phyloP scores from a whole-genome alignment of 148 eudicot species.

The Camellia japonica region DNA sequence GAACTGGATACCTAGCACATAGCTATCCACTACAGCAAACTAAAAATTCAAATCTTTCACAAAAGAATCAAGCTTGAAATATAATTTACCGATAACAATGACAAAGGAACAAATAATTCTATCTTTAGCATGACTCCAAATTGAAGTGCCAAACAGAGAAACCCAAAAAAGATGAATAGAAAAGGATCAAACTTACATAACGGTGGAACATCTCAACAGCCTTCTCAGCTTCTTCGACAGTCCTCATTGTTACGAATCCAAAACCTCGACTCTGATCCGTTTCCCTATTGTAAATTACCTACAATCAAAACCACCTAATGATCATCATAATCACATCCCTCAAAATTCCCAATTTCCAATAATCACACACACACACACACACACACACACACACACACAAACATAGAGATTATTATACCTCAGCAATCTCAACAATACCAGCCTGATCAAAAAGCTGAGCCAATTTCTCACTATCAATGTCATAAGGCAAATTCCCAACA shows the following conservation, averaged over 20 bases:
- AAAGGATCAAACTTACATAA: slow-evolving; percentile 43
- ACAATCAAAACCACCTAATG: slow-evolving; percentile 14
- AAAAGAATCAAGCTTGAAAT: not conserved
- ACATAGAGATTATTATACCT: slow-evolving; percentile 22
- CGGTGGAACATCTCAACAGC: slow-evolving; percentile 75
- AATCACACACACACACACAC: not conserved
- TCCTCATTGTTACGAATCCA: slow-evolving; percentile 94
- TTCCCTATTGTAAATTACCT: slow-evolving; percentile 93
- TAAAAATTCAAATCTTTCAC: not conserved
- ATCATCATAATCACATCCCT: not conserved
- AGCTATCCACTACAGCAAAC: not conserved
- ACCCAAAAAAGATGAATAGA: not conserved
- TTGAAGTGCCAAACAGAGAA: not conserved
- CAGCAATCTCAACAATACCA: slow-evolving; percentile 39
- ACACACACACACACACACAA: too few species aligned
- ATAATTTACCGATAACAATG: not conserved
- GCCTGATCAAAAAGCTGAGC: slow-evolving; percentile 37
- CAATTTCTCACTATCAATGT: slow-evolving; percentile 37
- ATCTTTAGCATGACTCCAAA: not conserved
- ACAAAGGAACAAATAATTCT: not conserved
- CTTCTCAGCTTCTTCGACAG: slow-evolving; percentile 79
- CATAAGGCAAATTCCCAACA: slow-evolving; percentile 39
- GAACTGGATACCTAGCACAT: not conserved
- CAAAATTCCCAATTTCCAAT: not conserved
- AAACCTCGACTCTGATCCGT: slow-evolving; percentile 90